phyloP scores from a whole-genome alignment of 441 rosid genomes.

The Rhodomyrtus psidioides region DNA sequence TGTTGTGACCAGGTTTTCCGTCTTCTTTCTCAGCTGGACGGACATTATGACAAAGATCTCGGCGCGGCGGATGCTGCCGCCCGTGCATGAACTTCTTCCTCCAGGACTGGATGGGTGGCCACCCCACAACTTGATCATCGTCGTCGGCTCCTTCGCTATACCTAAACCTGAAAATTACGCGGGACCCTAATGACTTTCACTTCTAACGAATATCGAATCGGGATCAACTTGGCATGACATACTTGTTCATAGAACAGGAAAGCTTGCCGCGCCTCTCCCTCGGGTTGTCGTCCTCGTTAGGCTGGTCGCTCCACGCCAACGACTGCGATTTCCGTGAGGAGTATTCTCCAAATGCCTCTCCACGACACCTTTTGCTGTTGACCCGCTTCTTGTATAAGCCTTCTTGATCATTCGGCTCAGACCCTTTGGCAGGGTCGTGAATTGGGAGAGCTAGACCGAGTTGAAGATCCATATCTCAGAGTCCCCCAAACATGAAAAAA shows the following conservation, averaged over 20 bases:
- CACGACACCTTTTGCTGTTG: constrained; percentile 22
- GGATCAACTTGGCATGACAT: not conserved
- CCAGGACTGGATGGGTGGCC: constrained; percentile 57
- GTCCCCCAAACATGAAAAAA: not conserved
- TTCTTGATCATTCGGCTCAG: not conserved
- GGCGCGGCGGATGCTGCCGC: constrained; percentile 4
- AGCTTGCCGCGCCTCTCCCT: constrained; percentile 1
- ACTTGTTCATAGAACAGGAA: constrained; percentile 20
- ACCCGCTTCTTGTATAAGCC: not conserved
- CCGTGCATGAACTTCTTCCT: constrained; percentile 28
- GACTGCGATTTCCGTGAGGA: constrained; percentile 1
- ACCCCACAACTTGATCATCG: constrained; percentile 28
- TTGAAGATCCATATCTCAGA: constrained; percentile 35
- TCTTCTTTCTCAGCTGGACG: not conserved
- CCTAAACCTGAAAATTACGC: not conserved
- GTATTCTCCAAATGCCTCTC: constrained; percentile 17
- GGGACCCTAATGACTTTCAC: not conserved
- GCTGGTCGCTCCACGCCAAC: constrained; percentile 32
- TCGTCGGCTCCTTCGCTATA: constrained; percentile 6
- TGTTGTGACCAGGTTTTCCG: constrained; percentile 2
- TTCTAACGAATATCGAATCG: not conserved
- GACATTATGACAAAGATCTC: not conserved
- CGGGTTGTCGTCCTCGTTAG: constrained; percentile 32
- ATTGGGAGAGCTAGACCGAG: constrained; percentile 33
- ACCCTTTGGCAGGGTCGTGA: constrained; percentile 1